Conservation (phyloP, 495 filamentous ascomycete species). For the Neurospora cerealis region DNA sequence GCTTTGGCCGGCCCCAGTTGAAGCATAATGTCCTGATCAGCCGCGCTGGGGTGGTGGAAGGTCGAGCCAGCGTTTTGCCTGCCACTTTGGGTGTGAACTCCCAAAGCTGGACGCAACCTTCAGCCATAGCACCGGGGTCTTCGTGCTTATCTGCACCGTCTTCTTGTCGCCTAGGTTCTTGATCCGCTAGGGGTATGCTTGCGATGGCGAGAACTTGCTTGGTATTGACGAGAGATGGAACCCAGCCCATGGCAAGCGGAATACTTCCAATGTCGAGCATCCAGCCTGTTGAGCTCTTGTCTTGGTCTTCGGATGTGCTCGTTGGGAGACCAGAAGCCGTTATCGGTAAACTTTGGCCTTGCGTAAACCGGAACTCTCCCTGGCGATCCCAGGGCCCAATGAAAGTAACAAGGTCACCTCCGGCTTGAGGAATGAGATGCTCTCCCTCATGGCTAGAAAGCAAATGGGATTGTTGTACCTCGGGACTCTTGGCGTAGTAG, state of each 20-base stretch:
- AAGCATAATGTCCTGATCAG: constrained; percentile 24
- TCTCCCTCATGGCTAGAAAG: constrained; percentile 14
- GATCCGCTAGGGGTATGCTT: constrained; percentile 34
- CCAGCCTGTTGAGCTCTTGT: constrained; percentile 23
- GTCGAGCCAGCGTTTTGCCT: constrained; percentile 7
- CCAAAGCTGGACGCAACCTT: constrained; percentile 35
- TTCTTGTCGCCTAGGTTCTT: constrained; percentile 16
- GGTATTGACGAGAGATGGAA: constrained; percentile 19
- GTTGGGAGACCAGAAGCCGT: constrained; percentile 8
- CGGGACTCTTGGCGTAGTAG: constrained; percentile 7
- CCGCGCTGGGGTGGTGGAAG: constrained; percentile 15
- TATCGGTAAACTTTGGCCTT: constrained; percentile 21
- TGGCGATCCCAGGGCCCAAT: constrained; percentile 30
- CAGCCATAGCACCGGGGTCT: constrained; percentile 8
- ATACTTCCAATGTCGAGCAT: constrained; percentile 36
- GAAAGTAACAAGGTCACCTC: constrained; percentile 22
- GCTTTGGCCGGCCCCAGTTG: constrained; percentile 30
- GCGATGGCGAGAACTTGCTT: constrained; percentile 36
- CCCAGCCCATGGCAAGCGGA: constrained; percentile 34
- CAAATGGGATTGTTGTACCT: constrained; percentile 13
- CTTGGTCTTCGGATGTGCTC: constrained; percentile 4
- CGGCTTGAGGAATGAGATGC: constrained; percentile 21
- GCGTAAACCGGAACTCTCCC: constrained; percentile 21
- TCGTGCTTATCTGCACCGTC: constrained; percentile 9
- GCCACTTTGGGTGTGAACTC: constrained; percentile 19